phyloP scores from a whole-genome alignment of 2,329 filamentous ascomycete genomes.

The Xylariaceae sp. region DNA sequence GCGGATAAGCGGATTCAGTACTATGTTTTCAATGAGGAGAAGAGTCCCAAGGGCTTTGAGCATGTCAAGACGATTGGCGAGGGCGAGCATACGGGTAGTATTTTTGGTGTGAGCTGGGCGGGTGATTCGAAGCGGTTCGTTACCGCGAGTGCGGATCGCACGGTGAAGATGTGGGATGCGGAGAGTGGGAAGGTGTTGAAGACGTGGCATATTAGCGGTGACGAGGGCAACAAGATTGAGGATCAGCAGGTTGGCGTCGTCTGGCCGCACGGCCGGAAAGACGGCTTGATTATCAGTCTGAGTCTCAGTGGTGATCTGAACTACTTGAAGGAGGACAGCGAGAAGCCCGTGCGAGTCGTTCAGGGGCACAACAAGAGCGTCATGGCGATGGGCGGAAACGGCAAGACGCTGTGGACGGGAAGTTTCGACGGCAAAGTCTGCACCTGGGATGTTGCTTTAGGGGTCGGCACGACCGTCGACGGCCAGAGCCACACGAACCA shows the following conservation, averaged over 20 bases:
- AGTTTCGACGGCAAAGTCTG: constrained; percentile 87
- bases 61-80: constrained; percentile 71
- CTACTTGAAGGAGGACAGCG: constrained; percentile 71
- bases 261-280: constrained; percentile 74
- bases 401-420: constrained; percentile 73
- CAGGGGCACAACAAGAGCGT: constrained; percentile 90
- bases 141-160: constrained; percentile 90
- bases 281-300: constrained; percentile 84
- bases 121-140: constrained; percentile 80
- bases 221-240: constrained; percentile 58
- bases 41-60: constrained; percentile 70
- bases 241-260: constrained; percentile 95
- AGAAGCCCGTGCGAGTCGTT: constrained; percentile 64
- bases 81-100: constrained; percentile 83
- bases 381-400: constrained; percentile 64
- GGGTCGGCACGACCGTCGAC: constrained; percentile 64
- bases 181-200: constrained; percentile 72
- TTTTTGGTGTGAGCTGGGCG: constrained; percentile 88
- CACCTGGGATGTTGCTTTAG: constrained; percentile 72
- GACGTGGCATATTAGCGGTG: constrained; percentile 78
- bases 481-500: constrained; percentile 83
- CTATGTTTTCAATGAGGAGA: constrained; percentile 62
- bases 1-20: constrained; percentile 90
- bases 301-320: constrained; percentile 85
- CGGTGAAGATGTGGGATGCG: constrained; percentile 88